phyloP scores from a whole-genome alignment of 371 early-diverging fungal genomes.

The Synchytrium microbalum region DNA sequence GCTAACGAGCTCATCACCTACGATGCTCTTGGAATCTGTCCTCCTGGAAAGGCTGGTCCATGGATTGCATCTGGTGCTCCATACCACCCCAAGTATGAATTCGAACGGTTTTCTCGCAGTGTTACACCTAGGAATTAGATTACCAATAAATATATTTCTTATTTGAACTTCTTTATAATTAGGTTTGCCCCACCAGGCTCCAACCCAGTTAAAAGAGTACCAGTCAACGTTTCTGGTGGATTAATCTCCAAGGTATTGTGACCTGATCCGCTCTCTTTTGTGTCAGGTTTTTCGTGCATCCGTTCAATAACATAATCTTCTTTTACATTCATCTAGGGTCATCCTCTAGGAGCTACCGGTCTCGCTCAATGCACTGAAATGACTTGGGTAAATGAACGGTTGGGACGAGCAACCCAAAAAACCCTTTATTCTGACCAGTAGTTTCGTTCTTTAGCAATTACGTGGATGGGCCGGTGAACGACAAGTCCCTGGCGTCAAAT shows the following conservation, averaged over 20 bases:
- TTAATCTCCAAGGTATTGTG: constrained; percentile 72
- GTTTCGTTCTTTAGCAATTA: constrained; percentile 15
- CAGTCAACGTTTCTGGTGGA: constrained; percentile 74
- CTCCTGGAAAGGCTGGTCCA: constrained; percentile 37
- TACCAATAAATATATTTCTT: constrained; percentile 13
- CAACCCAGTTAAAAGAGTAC: constrained; percentile 15
- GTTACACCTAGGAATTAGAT: too few relatives aligned
- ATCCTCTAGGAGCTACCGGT: constrained; percentile 76
- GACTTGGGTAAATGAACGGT: too few relatives aligned
- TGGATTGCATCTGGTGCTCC: constrained; percentile 33
- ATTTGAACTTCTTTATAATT: constrained; percentile 11
- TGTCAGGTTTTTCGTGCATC: too few relatives aligned
- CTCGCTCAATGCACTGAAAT: constrained; percentile 64
- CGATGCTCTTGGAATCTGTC: constrained; percentile 64
- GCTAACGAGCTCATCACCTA: constrained; percentile 72
- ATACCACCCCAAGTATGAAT: background rate
- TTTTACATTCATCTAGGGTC: too few relatives aligned
- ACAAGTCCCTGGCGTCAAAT: constrained; percentile 52
- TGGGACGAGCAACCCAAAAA: too few relatives aligned
- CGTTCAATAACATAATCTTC: too few relatives aligned
- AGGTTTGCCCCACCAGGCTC: background rate
- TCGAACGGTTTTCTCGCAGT: background rate
- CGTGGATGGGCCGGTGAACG: constrained; percentile 63
- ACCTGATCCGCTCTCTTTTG: too few relatives aligned
- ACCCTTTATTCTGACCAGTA: too few relatives aligned